These are phyloP conservation scores for Nakazawaea holstii DNA, from an alignment of 805 yeast genomes.

Conservation along the genomic window DNA sequence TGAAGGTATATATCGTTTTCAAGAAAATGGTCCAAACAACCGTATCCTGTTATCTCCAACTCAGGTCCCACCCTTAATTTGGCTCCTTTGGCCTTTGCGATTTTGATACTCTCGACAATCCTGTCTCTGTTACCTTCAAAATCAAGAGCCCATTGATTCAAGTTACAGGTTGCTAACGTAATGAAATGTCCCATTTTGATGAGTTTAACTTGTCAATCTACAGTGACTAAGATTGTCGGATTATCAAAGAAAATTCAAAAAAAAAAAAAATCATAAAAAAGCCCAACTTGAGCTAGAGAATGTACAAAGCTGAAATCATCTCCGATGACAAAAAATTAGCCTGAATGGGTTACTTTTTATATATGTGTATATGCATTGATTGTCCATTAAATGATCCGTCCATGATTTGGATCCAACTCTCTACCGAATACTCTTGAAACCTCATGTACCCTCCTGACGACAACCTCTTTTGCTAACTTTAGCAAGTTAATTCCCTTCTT, in stretches of 20 bases:
- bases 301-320: too few relatives aligned
- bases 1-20: slow-evolving; percentile 87
- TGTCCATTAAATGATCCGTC: slow-evolving; percentile 33
- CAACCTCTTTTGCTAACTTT: slow-evolving; percentile 52
- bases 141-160: slow-evolving; percentile 98
- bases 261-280: too few relatives aligned
- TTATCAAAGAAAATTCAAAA: background rate
- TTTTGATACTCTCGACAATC: slow-evolving; percentile 70
- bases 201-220: too few relatives aligned
- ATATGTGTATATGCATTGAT: background rate
- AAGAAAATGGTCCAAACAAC: slow-evolving; percentile 88
- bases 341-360: background rate
- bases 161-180: slow-evolving; percentile 88
- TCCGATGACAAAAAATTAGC: too few relatives aligned
- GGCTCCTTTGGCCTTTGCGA: slow-evolving; percentile 76
- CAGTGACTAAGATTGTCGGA: slow-evolving; percentile 1
- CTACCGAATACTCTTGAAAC: slow-evolving; percentile 55
- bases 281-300: too few relatives aligned
- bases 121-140: slow-evolving; percentile 96
- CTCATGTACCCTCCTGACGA: slow-evolving; percentile 41
- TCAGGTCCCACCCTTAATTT: slow-evolving; percentile 94
- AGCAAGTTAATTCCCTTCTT: slow-evolving; percentile 60
- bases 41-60: slow-evolving; percentile 90
- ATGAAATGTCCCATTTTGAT: slow-evolving; percentile 73
- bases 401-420: slow-evolving; percentile 54